Evolutionary conservation across 2,329 filamentous ascomycete species (phyloP), one percentile per base, ranked within the genome.

Genomic region (Endoconidiophora polonica): DNA sequence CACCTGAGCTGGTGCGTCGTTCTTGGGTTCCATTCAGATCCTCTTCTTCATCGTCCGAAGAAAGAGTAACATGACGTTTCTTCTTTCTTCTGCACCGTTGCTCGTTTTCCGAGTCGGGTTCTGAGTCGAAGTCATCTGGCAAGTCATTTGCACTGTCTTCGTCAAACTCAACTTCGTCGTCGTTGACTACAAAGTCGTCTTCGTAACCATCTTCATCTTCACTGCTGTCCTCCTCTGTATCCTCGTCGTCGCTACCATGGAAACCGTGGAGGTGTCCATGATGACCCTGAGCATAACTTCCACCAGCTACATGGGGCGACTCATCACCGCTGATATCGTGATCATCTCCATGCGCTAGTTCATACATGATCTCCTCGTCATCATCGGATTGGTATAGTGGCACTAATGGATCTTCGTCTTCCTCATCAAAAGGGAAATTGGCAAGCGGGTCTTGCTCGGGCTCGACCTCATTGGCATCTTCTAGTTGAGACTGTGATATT

Each of bases 151-250:
- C 33, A 12, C 10, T 14, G 20, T 36, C 37, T 3, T 51, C 47
- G 5, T 37, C 47, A 43, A 43, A 51, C 38, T 51, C 49, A 20
- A 51, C 36, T 16, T 51, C 49, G 49, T 43, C 40, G 7, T 43
- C 41, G 10, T 43, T 18, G 14, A 20, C 41, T 12, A 43, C 14
- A 6, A 43, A 43, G 41, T 43, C 41, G 22, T 43, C 24, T 9
- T 43, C 41, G 4, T 12, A 23, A 22, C 22, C 20, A n/a, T 43
- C 14, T 20, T 43, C 41, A 24, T 43, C 7, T 24, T 6, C 7
- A 7, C 20, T 20, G 38, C 7, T 7, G 3, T 3, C 2, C 4
- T 14, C 38, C 38, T 14, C 9, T 16, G 38, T 16, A 40, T 40
- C 14, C 7, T 40, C 38, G 7, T 12, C 38, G 38, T 40, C 38